Conservation (phyloP, 148 eudicot species). For the Linanthus parryae region DNA sequence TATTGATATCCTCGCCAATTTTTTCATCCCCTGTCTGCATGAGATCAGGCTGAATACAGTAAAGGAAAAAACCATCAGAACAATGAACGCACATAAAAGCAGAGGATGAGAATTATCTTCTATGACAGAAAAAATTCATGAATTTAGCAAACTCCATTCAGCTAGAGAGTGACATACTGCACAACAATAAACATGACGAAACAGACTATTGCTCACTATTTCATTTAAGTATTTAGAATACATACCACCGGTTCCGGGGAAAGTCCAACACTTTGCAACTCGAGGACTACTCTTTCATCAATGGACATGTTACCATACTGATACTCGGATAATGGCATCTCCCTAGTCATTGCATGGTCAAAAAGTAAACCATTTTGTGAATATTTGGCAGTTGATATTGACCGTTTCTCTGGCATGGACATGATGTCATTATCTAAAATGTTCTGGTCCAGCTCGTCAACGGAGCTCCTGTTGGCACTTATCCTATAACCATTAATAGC, state of each 20-base stretch:
- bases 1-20: slow-evolving; percentile 29
- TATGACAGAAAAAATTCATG: background rate
- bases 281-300: slow-evolving; percentile 54
- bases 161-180: background rate
- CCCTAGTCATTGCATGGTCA: slow-evolving; percentile 22
- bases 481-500: slow-evolving; percentile 31
- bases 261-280: slow-evolving; percentile 59
- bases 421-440: slow-evolving; percentile 16
- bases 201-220: background rate
- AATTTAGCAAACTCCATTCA: background rate
- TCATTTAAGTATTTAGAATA: background rate
- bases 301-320: slow-evolving; percentile 45
- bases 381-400: slow-evolving; percentile 13
- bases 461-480: slow-evolving; percentile 24
- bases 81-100: background rate
- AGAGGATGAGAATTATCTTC: background rate
- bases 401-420: slow-evolving; percentile 23
- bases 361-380: slow-evolving; percentile 28
- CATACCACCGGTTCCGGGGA: slow-evolving; percentile 47
- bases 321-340: slow-evolving; percentile 21
- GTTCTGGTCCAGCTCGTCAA: slow-evolving; percentile 25
- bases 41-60: slow-evolving; percentile 36
- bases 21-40: slow-evolving; percentile 37
- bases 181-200: background rate
- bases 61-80: background rate